Evolutionary conservation across 805 yeast genomes (phyloP), one percentile per base, ranked within the genome.

Genomic region (Kazachstania viticola): DNA sequence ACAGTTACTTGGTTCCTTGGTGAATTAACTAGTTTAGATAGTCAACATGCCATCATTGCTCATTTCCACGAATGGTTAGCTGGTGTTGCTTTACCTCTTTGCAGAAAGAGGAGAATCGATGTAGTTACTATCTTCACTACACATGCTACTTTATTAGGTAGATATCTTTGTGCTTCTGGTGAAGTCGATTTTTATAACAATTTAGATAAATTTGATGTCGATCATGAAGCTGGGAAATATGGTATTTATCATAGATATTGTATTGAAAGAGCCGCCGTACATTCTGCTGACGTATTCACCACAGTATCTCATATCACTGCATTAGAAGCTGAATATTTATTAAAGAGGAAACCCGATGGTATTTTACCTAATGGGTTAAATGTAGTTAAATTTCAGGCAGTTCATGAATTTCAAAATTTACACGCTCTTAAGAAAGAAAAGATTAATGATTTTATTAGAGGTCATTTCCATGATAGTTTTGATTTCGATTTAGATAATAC

Each of bases 51-150:
- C 0, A 85, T 91, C 31, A 77, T 88, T 39, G 77, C 91, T 35
- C 98, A 88, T 54, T 87, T 81, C 56, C 98, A 88, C 62, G 98
- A 88, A 62, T 88, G 98, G 98, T 69, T 88, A 36, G 96, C 98
- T 2, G 96, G 97, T 46, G 85, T 91, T 28, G 95, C 94, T 0
- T 64, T 91, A 38, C 96, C 98, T 0, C 65, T 88, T 35, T 85
- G 95, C 56, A 69, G 95, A 49, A 83, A 83, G 58, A 75, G 97
- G 49, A 72, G 84, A 48, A 78, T 88, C 36, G 98, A 88, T 49
- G 85, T 84, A 38, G 84, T 95, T 37, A 87, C 98, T 16, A 79
- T 88, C 40, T 88, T 88, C 67, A 88, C 98, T 25, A 88, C 98
- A 16, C 98, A 88, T 59, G 98, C 98, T 3, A 88, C 98, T 9